Evolutionary conservation across 352 stramenopile genomes (phyloP).

Genomic region (Phytophthora tubulina): DNA sequence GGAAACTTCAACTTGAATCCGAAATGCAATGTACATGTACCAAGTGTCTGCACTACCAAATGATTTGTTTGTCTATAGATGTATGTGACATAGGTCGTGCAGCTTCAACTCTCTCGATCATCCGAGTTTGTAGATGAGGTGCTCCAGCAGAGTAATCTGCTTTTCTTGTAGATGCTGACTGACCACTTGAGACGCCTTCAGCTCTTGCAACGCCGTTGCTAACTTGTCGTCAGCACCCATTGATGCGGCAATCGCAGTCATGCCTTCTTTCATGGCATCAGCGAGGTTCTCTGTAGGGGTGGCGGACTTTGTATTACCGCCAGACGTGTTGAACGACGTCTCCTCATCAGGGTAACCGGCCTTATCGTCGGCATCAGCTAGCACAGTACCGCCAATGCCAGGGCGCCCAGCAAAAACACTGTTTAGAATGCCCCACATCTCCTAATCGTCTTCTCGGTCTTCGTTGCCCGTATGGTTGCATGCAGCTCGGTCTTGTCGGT

Average conservation of each 20-base stretch:
- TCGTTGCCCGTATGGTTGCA: no score
- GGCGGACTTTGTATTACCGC: neutral
- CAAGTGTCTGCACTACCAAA: no score
- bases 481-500: neutral
- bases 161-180: no score
- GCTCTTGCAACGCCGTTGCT: no score
- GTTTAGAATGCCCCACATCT: conserved; percentile 18
- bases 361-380: conserved; percentile 11
- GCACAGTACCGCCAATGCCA: neutral
- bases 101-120: no score
- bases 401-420: conserved; percentile 13
- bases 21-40: no score
- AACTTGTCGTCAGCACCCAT: neutral
- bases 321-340: neutral
- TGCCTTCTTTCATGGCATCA: conserved; percentile 11
- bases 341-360: neutral
- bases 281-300: neutral
- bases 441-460: neutral
- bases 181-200: no score
- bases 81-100: no score
- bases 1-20: no score
- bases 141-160: no score
- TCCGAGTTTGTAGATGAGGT: no score
- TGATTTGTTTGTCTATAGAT: no score
- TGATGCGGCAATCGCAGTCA: conserved; percentile 5